Base-by-base conservation (phyloP, 2,329 filamentous ascomycete species). In the Aspergillus transmontanensis region DNA sequence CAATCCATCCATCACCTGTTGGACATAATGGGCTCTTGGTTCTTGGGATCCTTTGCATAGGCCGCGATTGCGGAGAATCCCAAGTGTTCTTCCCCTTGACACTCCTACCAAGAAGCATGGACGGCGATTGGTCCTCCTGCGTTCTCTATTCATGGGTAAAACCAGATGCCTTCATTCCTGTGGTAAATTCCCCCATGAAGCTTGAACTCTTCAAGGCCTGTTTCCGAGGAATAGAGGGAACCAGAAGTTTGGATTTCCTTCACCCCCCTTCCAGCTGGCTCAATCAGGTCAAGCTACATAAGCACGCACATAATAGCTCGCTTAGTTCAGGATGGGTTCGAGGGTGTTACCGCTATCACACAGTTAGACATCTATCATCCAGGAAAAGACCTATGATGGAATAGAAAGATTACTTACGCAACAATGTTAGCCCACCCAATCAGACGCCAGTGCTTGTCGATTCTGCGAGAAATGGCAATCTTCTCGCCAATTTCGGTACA, bases 401-500 rank as follows among this genome's bases (percentile, higher is more conserved):
- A 26, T 4, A 55, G 45, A 58, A 55, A 41, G 48, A 26, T 23
- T 5, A 81, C 80, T 79, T 78, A 82, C 80, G 79, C 79, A 65
- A 90, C 88, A 77, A 93, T 92, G 69, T 91, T 93, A 64, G 91
- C 91, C 92, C 92, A 96, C 72, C 93, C 92, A 73, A 96, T 96
- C 76, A 96, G 85, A 82, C 93, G 92, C 94, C 94, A 98, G 82
- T 97, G 94, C 88, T 98, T 98, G 82, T 99, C 95, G 75, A 98
- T 97, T 89, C 95, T 92, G 82, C 95, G 87, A 78, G 89, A 93
- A 75, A 99, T 85, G 48, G 95, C 95, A 75, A 99, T 94, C 90
- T 99, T 98, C 86, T 99, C 94, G 69, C 94, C 94, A 75, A 97
- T 90, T 78, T 96, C 94, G 57, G 95, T 99, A 85, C 95, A 99